These are phyloP conservation scores for Podospora anserina DNA, from an alignment of 495 filamentous ascomycete species.

Conservation along the genomic window DNA sequence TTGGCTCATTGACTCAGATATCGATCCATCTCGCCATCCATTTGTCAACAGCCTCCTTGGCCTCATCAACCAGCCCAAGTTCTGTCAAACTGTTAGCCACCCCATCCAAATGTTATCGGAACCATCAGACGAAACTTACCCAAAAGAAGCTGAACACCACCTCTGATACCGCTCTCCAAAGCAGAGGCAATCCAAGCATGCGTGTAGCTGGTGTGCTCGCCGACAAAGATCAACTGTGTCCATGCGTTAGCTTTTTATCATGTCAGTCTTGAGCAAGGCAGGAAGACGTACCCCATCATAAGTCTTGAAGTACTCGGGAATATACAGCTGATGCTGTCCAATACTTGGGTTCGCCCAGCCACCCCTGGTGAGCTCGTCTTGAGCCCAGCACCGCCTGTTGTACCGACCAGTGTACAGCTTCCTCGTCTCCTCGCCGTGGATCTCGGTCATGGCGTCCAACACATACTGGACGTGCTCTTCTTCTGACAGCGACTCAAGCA, in stretches of 20 bases:
- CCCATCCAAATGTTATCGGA: background rate
- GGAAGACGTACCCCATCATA: constrained; percentile 49
- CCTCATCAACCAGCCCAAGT: constrained; percentile 67
- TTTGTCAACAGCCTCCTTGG: constrained; percentile 57
- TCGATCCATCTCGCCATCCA: constrained; percentile 68
- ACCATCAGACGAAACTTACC: constrained; percentile 16
- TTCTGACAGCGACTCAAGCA: constrained; percentile 28
- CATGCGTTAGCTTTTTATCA: constrained; percentile 4
- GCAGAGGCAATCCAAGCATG: constrained; percentile 71
- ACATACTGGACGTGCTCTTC: constrained; percentile 35
- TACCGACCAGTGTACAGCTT: constrained; percentile 59
- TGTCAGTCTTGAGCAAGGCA: background rate
- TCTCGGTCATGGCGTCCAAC: constrained; percentile 50
- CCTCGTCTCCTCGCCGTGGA: constrained; percentile 54
- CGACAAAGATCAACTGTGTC: constrained; percentile 58
- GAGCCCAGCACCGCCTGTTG: constrained; percentile 58
- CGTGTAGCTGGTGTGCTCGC: constrained; percentile 71
- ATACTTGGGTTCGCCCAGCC: constrained; percentile 55
- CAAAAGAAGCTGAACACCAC: constrained; percentile 61
- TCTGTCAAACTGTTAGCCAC: constrained; percentile 29
- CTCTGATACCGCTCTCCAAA: constrained; percentile 63
- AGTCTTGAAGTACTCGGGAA: constrained; percentile 67
- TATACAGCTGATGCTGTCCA: constrained; percentile 62
- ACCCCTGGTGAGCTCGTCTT: constrained; percentile 51
- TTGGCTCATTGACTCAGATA: constrained; percentile 28